Base-by-base conservation (phyloP, 345 rosid genomes). In the Clarkia xantiana region DNA sequence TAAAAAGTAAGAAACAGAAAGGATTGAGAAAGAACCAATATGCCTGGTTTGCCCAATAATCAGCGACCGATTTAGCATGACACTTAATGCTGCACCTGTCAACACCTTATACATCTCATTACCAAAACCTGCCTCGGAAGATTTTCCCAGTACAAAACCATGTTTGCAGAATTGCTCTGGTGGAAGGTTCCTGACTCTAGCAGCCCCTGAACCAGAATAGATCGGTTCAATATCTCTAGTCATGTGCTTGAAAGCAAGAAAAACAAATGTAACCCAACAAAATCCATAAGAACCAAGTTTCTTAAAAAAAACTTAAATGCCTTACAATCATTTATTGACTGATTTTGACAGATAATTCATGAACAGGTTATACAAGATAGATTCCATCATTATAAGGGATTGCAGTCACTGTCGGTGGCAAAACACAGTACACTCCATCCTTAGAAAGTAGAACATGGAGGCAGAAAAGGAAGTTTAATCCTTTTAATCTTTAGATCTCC, bases 21-120 rank as follows among this genome's bases (percentile, higher is more conserved):
- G 96, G 94, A 76, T 72, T 76, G 75, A 75, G 90, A 72, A 83
- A 84, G 95, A 76, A 91, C 93, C 98, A 81, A 82, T 81, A 71
- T 91, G 96, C 98, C 98, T 91, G 90, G 96, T 86, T 70, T 91
- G 94, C 72, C 95, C 95, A 72, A 91, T 80, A 68, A 91, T 91
- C 66, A 91, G 72, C 14, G 98, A 91, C 67, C 98, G 90, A 65
- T 86, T 86, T 73, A 91, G 60, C 77, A 91, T 79, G 22, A 91
- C 49, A 51, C 96, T 86, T 57, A 86, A 71, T 0, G 96, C 96
- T n/a, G 86, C 98, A 20, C 69, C 93, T 16, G 86, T 80, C 55
- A 91, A 74, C 56, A 91, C 69, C 95, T 84, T 91, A 68, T 91
- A 86, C 94, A 91, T 86, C 62, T 91, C 98, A 45, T 91, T 91